A percentile compares a stretch with the other conserved stretches of the same genome.
These are phyloP conservation scores for Hypoxylon fragiforme DNA, from an alignment of 495 filamentous ascomycete species.

Conservation along the genomic window DNA sequence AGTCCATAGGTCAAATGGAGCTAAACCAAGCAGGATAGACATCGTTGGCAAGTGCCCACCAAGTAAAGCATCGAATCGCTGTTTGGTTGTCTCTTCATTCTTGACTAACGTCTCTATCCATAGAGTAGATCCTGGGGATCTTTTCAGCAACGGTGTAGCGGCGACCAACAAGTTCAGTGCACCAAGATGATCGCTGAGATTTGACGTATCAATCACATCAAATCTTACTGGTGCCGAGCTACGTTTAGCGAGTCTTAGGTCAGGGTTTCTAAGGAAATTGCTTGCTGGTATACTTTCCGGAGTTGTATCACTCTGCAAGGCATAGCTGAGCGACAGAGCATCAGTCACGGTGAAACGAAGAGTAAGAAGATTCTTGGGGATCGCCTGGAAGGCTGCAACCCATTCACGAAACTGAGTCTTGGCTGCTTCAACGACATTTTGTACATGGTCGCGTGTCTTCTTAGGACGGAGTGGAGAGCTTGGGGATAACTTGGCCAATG, in stretches of 20 bases:
- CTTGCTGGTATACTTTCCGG: background rate
- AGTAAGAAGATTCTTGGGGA: background rate
- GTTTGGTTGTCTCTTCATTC: slow-evolving; percentile 4
- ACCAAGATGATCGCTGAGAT: slow-evolving; percentile 27
- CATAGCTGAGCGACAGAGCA: slow-evolving; percentile 26
- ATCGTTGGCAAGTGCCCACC: slow-evolving; percentile 22
- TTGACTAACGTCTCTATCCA: slow-evolving; percentile 29
- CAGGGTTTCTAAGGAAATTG: slow-evolving; percentile 15
- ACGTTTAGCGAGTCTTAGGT: slow-evolving; percentile 10
- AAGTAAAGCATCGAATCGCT: slow-evolving; percentile 25
- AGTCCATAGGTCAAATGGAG: slow-evolving; percentile 34
- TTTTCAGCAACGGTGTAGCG: slow-evolving; percentile 26
- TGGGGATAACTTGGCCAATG: slow-evolving; percentile 9
- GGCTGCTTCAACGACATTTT: slow-evolving; percentile 23
- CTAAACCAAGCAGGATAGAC: slow-evolving; percentile 32
- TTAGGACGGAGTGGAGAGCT: slow-evolving; percentile 22
- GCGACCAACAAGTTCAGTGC: slow-evolving; percentile 33
- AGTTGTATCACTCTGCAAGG: slow-evolving; percentile 18
- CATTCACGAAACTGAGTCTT: slow-evolving; percentile 40
- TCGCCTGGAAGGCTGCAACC: slow-evolving; percentile 37
- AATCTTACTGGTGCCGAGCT: slow-evolving; percentile 30
- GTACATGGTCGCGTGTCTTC: background rate
- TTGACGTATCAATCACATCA: slow-evolving; percentile 37
- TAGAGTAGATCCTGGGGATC: slow-evolving; percentile 26
- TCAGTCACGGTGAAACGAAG: slow-evolving; percentile 33